Percentiles rank a stretch among this genome's conserved stretches.
phyloP scores from a whole-genome alignment of 805 yeast genomes.

The Wickerhamiella sergipiensis region DNA sequence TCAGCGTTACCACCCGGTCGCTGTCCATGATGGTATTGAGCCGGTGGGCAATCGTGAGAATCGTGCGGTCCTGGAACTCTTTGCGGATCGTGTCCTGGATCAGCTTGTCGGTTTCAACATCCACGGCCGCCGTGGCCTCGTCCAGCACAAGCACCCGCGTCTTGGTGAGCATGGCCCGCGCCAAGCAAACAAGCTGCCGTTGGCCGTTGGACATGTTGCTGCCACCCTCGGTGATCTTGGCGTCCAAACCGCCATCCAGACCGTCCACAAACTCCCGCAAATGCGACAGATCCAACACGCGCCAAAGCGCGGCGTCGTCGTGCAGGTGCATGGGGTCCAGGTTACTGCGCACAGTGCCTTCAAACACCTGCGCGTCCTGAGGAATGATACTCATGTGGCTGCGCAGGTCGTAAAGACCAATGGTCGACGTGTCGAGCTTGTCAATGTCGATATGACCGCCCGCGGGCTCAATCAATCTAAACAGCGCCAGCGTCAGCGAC shows the following conservation, averaged over 20 bases:
- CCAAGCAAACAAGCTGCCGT: conserved; percentile 70
- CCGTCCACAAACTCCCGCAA: conserved; percentile 47
- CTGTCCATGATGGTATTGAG: conserved; percentile 76
- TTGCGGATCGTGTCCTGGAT: conserved; percentile 67
- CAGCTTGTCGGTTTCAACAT: conserved; percentile 69
- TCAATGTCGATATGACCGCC: conserved; percentile 63
- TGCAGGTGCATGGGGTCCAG: conserved; percentile 66
- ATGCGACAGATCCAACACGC: conserved; percentile 64
- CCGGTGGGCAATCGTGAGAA: conserved; percentile 81
- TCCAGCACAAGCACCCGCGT: conserved; percentile 68
- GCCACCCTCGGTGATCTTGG: conserved; percentile 61
- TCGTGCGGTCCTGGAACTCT: conserved; percentile 62
- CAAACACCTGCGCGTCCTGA: conserved; percentile 85
- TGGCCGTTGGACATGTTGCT: conserved; percentile 82
- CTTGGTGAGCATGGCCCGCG: conserved; percentile 66
- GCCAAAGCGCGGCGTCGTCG: conserved; percentile 73
- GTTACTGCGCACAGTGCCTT: conserved; percentile 74
- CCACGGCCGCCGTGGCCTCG: conserved; percentile 87
- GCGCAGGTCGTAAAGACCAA: conserved; percentile 71
- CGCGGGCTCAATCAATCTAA: conserved; percentile 70
- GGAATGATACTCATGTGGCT: conserved; percentile 74
- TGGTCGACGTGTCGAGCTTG: conserved; percentile 44
- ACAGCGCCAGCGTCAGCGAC: conserved; percentile 68
- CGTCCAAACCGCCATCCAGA: conserved; percentile 44
- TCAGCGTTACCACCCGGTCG: conserved; percentile 65